These are phyloP conservation scores for Zelonia costaricensis DNA, from an alignment of 208 protist species.

Conservation along the genomic window DNA sequence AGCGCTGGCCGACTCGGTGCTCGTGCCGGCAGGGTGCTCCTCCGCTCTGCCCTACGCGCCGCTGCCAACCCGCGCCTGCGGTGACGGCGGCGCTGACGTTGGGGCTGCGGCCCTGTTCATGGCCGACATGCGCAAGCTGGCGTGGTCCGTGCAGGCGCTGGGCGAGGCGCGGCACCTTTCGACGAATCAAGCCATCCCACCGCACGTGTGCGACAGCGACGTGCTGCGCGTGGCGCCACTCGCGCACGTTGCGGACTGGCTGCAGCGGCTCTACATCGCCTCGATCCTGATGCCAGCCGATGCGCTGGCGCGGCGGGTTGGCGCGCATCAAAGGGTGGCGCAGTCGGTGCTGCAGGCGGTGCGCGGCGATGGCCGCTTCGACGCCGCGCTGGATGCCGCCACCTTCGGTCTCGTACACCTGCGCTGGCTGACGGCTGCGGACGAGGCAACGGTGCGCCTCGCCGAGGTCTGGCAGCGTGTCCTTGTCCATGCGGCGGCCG, in stretches of 20 bases:
- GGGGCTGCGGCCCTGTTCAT: conserved; percentile 30
- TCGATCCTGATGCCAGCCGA: background rate
- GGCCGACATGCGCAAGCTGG: conserved; percentile 31
- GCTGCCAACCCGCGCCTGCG: background rate
- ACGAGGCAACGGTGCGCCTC: conserved; percentile 55
- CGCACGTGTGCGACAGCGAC: conserved; percentile 11
- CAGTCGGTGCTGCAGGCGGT: conserved; percentile 34
- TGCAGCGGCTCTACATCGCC: background rate
- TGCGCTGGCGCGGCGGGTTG: conserved; percentile 3
- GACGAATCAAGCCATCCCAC: conserved; percentile 22
- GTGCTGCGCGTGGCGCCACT: conserved; percentile 23
- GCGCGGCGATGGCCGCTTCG: conserved; percentile 69
- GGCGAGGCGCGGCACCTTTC: conserved; percentile 22
- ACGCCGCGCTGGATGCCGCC: conserved; percentile 45
- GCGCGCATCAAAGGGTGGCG: conserved; percentile 12
- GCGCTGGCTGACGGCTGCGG: conserved; percentile 57
- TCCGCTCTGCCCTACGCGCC: conserved; percentile 13
- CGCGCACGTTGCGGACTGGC: conserved; percentile 9
- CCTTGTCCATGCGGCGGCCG: conserved; percentile 3
- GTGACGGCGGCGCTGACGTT: background rate
- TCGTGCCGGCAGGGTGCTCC: conserved; percentile 11
- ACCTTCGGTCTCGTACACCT: conserved; percentile 60
- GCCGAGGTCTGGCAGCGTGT: conserved; percentile 4
- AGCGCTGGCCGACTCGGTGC: conserved; percentile 13
- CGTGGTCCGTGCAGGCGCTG: conserved; percentile 30